Evolutionary conservation across 768 basidiomycete species (phyloP), one percentile per base, ranked within the genome.

Genomic region (Suillus paluster): DNA sequence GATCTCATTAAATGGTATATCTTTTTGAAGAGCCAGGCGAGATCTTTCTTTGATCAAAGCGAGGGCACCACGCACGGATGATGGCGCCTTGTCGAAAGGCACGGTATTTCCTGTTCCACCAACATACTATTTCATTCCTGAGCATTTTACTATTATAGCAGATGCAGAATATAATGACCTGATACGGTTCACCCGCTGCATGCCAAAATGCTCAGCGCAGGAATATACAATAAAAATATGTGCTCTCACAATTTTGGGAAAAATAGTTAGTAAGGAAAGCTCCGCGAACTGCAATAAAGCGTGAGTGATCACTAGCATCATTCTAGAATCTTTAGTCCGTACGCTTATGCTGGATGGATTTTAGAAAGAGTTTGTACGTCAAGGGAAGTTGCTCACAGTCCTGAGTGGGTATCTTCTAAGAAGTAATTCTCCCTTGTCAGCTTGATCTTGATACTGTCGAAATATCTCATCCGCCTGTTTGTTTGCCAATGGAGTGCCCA

Each of bases 181-280:
- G 85, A 67, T 94, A 94, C n/a, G 90, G 87, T 68, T 85, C 88
- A 34, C 92, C 92, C 59, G 89, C 92, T 94, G 64, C 36, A 58
- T 44, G 57, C 61, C 34, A 59, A 38, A 59, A 38, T 54, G 21
- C 36, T 63, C 4, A 53, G 41, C 48, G 19, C 12, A 41, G 39
- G 42, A 56, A 59, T 33, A 12, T 34, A 30, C 25, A n/a, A 19
- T 5, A 61, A 39, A 19, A 17, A 44, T 14, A 48, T 21, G n/a
- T 6, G 57, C 21, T 75, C 86, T 70, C 70, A 91, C 92, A 85
- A 61, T 94, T 94, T 65, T 94, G 92, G 15, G 92, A 93, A 67
- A 94, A 94, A 68, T 94, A 94, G 68, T 91, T 89, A 5, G 92
- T 89, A 54, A 94, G 75, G 4, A 93, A 74, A 4, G 80, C 71